Evolutionary conservation across 176 grass and related monocot genomes (phyloP).

Genomic region (Zizania latifolia): DNA sequence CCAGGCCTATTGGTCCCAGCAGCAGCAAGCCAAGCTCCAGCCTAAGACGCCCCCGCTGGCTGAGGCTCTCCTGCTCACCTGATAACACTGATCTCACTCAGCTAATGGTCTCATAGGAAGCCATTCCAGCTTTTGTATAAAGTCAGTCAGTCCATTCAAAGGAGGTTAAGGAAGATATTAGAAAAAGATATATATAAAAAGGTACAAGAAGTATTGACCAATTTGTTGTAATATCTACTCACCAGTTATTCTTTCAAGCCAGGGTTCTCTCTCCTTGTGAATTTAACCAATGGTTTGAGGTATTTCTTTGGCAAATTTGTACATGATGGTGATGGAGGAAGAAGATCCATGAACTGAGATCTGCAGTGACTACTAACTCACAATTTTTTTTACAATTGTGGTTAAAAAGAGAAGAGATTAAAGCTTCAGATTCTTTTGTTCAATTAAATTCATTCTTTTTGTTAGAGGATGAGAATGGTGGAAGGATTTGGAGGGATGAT

Average conservation of each 20-base stretch:
- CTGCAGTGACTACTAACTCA: slow-evolving; percentile 58
- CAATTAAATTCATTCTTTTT: slow-evolving; percentile 66
- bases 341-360: slow-evolving; percentile 61
- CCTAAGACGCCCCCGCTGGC: slow-evolving; percentile 57
- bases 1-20: slow-evolving; percentile 89
- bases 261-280: slow-evolving; percentile 71
- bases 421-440: slow-evolving; percentile 60
- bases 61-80: slow-evolving; percentile 63
- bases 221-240: slow-evolving; percentile 88
- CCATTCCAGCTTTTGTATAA: slow-evolving; percentile 56
- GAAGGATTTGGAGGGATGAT: slow-evolving; percentile 41
- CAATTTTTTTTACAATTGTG: slow-evolving; percentile 41
- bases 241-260: slow-evolving; percentile 77
- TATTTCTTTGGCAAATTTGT: slow-evolving; percentile 58
- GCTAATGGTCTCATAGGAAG: slow-evolving; percentile 44
- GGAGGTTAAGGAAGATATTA: slow-evolving; percentile 57
- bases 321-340: slow-evolving; percentile 49
- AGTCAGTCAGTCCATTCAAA: slow-evolving; percentile 53
- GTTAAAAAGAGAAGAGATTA: slow-evolving; percentile 24
- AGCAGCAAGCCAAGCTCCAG: slow-evolving; percentile 96
- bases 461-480: slow-evolving; percentile 38
- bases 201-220: slow-evolving; percentile 82
- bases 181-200: slow-evolving; percentile 54
- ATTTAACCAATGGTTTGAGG: slow-evolving; percentile 74
- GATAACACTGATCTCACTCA: slow-evolving; percentile 42